These are phyloP conservation scores for Talaromyces sp. DNA, from an alignment of 2,329 filamentous ascomycete genomes.

Conservation along the genomic window DNA sequence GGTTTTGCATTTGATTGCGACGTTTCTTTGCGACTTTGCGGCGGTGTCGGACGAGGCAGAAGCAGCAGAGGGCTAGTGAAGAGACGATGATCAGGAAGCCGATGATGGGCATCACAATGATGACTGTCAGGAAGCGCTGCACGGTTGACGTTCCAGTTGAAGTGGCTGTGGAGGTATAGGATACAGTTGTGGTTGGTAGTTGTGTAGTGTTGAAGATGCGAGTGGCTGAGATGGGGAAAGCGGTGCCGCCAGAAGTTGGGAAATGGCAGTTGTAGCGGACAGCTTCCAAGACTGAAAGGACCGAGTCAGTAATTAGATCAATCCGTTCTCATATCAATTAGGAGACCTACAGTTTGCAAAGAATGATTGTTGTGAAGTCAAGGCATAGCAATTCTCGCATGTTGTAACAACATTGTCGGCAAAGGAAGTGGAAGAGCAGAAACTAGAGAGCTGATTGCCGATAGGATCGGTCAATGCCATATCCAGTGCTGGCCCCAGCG, in stretches of 20 bases:
- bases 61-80: slow-evolving; percentile 37
- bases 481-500: slow-evolving; percentile 34
- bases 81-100: slow-evolving; percentile 41
- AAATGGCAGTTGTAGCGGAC: slow-evolving; percentile 48
- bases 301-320: neutral
- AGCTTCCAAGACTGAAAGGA: slow-evolving; percentile 44
- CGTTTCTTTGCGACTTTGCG: slow-evolving; percentile 36
- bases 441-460: slow-evolving; percentile 34
- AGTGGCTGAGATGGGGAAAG: slow-evolving; percentile 42
- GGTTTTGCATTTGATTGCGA: slow-evolving; percentile 33
- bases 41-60: slow-evolving; percentile 45
- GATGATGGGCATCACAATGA: slow-evolving; percentile 46
- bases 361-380: slow-evolving; percentile 41
- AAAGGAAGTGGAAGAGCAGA: slow-evolving; percentile 40
- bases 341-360: slow-evolving; percentile 45
- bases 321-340: neutral
- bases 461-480: slow-evolving; percentile 32
- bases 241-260: slow-evolving; percentile 32
- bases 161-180: slow-evolving; percentile 26
- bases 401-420: slow-evolving; percentile 42
- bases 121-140: slow-evolving; percentile 37
- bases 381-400: slow-evolving; percentile 46
- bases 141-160: slow-evolving; percentile 23
- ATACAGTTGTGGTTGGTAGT: slow-evolving; percentile 34
- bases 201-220: slow-evolving; percentile 44